Evolutionary conservation across 352 stramenopile species (phyloP).

Genomic region (Globisporangium orthogonon): DNA sequence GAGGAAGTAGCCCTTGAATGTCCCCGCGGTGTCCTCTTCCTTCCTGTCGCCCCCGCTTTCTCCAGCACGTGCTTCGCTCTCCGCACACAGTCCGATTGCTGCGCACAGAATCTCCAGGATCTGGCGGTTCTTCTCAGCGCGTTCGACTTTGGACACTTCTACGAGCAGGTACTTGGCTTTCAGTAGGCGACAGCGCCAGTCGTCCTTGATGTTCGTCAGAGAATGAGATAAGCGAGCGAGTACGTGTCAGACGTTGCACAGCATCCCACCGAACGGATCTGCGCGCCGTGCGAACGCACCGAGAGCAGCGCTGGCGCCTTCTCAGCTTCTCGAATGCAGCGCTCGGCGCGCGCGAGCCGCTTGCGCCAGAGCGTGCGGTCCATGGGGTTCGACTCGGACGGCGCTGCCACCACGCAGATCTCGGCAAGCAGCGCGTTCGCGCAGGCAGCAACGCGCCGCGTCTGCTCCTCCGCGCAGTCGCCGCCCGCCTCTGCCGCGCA

Average conservation of each 20-base stretch:
- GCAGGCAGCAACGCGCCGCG: conserved; percentile 19
- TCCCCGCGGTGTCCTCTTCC: neutral
- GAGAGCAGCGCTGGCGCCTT: neutral
- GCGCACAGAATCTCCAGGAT: conserved; percentile 43
- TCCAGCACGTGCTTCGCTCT: conserved; percentile 9
- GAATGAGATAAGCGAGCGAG: too few species aligned
- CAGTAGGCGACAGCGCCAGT: conserved; percentile 37
- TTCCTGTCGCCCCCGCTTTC: neutral
- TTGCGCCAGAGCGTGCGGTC: conserved; percentile 46
- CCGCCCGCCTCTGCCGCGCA: neutral
- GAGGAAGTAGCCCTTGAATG: conserved; percentile 46
- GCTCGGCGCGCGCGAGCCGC: conserved; percentile 39
- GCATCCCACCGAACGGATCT: neutral
- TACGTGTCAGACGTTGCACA: neutral
- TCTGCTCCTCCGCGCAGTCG: conserved; percentile 6
- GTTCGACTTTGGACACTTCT: conserved; percentile 38
- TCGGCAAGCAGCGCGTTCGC: conserved; percentile 55
- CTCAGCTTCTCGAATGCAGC: conserved; percentile 28
- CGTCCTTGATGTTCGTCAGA: conserved; percentile 10
- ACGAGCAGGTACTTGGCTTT: conserved; percentile 53
- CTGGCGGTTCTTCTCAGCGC: conserved; percentile 22
- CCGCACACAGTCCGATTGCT: conserved; percentile 26
- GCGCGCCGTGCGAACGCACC: neutral
- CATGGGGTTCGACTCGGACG: conserved; percentile 28
- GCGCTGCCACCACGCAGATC: conserved; percentile 37